These are phyloP conservation scores for Ceratopteris richardii DNA, from an alignment of 75 land plant species.

Conservation along the genomic window DNA sequence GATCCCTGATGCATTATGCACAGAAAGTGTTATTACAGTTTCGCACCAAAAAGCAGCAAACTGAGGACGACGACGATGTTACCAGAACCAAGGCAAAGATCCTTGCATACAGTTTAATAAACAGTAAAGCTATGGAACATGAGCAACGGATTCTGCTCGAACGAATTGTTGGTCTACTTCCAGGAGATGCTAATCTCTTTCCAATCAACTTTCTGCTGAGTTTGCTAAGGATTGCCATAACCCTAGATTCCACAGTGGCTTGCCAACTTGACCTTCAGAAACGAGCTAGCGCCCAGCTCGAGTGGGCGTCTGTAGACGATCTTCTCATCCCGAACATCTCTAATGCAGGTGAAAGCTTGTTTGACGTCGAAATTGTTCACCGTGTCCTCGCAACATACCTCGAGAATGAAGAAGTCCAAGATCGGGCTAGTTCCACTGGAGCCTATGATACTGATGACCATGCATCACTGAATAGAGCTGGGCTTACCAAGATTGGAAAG, in stretches of 20 bases:
- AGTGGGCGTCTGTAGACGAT: conserved; percentile 69
- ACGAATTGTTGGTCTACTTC: conserved; percentile 43
- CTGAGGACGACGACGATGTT: neutral
- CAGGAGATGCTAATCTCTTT: conserved; percentile 51
- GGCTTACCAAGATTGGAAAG: conserved; percentile 51
- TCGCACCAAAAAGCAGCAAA: too few relatives aligned
- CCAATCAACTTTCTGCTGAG: conserved; percentile 68
- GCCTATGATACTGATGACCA: too few relatives aligned
- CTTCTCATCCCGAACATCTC: conserved; percentile 66
- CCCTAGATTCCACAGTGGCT: conserved; percentile 47
- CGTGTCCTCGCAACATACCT: conserved; percentile 4
- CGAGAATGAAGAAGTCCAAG: too few relatives aligned
- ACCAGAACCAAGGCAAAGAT: neutral
- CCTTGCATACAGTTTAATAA: conserved; percentile 7
- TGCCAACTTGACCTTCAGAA: conserved; percentile 73
- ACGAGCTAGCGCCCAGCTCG: conserved; percentile 61
- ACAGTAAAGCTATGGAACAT: conserved; percentile 39
- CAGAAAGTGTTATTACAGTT: conserved; percentile 10
- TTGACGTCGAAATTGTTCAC: conserved; percentile 9
- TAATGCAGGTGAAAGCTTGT: neutral
- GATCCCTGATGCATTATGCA: conserved; percentile 64
- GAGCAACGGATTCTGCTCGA: conserved; percentile 58
- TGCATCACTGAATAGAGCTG: too few relatives aligned
- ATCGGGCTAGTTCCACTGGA: too few relatives aligned
- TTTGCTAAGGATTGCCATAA: conserved; percentile 48